Evolutionary conservation across 495 filamentous ascomycete genomes (phyloP).

Genomic region (Gamarada debralockiae): DNA sequence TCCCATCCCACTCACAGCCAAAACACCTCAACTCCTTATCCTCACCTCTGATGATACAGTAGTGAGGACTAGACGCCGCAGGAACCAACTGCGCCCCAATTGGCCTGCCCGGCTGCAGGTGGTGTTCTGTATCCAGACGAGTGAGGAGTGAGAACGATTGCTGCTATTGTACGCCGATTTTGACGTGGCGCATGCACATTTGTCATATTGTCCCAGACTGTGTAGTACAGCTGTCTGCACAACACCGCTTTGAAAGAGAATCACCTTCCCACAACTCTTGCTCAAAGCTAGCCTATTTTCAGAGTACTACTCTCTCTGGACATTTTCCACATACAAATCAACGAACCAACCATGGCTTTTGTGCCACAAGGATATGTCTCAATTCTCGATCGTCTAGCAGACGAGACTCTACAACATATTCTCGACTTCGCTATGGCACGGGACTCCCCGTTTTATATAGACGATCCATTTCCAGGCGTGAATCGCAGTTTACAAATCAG

Average conservation of each 20-base stretch:
- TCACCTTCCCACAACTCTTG: background rate
- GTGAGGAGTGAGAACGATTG: background rate
- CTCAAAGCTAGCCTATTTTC: background rate
- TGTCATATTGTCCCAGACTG: background rate
- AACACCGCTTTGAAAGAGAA: background rate
- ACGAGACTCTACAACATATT: background rate
- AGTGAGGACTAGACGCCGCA: background rate
- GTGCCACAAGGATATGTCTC: background rate
- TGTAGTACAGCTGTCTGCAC: background rate
- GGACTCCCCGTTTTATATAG: background rate
- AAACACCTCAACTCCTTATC: too few species aligned
- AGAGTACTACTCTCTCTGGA: background rate
- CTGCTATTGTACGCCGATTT: background rate
- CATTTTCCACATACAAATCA: slow-evolving; percentile 1
- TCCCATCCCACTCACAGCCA: too few species aligned
- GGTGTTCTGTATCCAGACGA: too few species aligned
- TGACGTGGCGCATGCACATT: background rate
- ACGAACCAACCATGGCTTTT: background rate
- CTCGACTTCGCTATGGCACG: slow-evolving; percentile 2
- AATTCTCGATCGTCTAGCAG: slow-evolving; percentile 1
- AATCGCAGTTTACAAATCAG: background rate
- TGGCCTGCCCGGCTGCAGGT: background rate
- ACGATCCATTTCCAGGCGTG: background rate
- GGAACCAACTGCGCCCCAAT: background rate
- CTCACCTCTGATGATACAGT: background rate